These are phyloP conservation scores for Reutealis trisperma DNA, from an alignment of 345 rosid species.

Conservation along the genomic window DNA sequence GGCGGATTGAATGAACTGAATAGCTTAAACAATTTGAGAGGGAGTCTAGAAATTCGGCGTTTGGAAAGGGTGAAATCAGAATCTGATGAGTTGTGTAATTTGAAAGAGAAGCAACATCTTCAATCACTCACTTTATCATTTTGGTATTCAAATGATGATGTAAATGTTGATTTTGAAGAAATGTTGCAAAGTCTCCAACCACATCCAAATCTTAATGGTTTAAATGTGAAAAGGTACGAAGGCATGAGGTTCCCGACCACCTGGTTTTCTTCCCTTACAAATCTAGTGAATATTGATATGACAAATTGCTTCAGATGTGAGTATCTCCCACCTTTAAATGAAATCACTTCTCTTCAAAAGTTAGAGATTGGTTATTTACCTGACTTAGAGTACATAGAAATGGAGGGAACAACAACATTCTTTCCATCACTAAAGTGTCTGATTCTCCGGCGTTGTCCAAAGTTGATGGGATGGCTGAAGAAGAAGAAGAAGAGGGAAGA, in stretches of 20 bases:
- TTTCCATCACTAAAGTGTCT: constrained; percentile 13
- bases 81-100: background rate
- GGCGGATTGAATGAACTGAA: background rate
- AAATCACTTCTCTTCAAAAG: background rate
- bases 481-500: background rate
- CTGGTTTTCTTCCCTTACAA: constrained; percentile 16
- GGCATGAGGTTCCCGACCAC: background rate
- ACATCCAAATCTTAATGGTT: background rate
- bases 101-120: background rate
- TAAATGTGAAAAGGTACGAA: background rate
- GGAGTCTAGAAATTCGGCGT: constrained; percentile 2
- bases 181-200: constrained; percentile 1
- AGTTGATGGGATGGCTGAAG: constrained; percentile 8
- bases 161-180: background rate
- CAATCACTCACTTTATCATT: background rate
- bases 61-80: background rate
- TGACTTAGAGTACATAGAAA: constrained; percentile 1
- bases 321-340: background rate
- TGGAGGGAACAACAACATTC: background rate
- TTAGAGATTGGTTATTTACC: background rate
- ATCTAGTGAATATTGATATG: background rate
- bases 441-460: accelerated
- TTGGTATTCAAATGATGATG: background rate
- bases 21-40: constrained; percentile 2
- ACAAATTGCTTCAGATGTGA: background rate